A percentile compares a stretch with the other conserved stretches of the same genome.
Conservation (phyloP, 164 flowering plant species). For the Magnolia kwangsiensis region DNA sequence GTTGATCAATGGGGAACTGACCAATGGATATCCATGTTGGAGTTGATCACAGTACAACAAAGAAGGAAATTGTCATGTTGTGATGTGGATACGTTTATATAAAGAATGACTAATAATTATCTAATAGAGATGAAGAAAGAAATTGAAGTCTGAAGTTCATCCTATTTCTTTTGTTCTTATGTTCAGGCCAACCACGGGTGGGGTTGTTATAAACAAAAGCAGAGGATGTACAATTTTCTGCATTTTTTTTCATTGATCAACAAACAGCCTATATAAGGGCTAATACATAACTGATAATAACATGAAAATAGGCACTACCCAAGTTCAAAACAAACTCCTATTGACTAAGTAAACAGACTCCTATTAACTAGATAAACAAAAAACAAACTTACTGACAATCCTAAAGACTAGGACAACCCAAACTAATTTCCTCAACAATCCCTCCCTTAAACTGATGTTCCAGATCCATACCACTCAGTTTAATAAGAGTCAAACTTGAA, state of each 20-base stretch:
- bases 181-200: slow-evolving; percentile 77
- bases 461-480: not conserved
- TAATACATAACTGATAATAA: no score
- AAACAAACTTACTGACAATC: not conserved
- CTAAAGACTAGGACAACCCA: slow-evolving; percentile 3
- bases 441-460: no score
- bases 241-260: not conserved
- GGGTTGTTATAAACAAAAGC: no score
- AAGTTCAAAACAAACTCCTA: not conserved
- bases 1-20: no score
- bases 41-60: no score
- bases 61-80: no score
- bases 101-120: no score
- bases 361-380: not conserved
- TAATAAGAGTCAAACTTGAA: not conserved
- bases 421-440: not conserved
- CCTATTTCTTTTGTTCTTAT: not conserved
- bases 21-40: no score
- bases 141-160: no score
- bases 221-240: not conserved
- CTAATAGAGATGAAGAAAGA: no score
- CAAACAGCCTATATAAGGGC: not conserved
- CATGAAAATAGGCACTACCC: not conserved
- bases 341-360: not conserved
- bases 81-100: no score